These are phyloP conservation scores for Heterobasidion occidentale DNA, from an alignment of 1,284 basidiomycete genomes.

Conservation along the genomic window DNA sequence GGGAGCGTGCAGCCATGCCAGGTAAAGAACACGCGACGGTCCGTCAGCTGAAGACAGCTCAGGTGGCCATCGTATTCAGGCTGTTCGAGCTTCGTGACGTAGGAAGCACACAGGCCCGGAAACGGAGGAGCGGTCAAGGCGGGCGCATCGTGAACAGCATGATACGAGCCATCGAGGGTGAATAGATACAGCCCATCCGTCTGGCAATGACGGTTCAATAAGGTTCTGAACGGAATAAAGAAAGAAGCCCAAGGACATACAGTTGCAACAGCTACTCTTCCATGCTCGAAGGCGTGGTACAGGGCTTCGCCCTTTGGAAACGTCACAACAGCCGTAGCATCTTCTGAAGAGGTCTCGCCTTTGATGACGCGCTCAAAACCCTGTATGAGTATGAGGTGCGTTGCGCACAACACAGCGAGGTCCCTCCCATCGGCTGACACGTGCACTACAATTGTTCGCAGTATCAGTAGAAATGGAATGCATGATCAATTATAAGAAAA, in stretches of 20 bases:
- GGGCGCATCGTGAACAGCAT: constrained; percentile 3
- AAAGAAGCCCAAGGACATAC: constrained; percentile 24
- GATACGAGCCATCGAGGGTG: constrained; percentile 15
- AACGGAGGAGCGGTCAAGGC: constrained; percentile 9
- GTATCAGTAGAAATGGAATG: not conserved
- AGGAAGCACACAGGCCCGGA: constrained; percentile 23
- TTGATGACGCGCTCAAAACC: constrained; percentile 40
- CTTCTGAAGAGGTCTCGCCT: constrained; percentile 22
- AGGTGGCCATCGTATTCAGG: constrained; percentile 26
- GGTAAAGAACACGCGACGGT: constrained; percentile 42
- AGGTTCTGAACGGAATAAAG: not conserved
- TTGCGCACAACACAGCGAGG: constrained; percentile 39
- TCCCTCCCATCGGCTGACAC: constrained; percentile 51
- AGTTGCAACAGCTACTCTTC: constrained; percentile 40
- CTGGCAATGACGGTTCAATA: not conserved
- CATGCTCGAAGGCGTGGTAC: constrained; percentile 49
- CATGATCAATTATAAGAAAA: constrained; percentile 2
- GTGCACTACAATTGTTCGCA: constrained; percentile 34
- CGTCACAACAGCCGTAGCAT: constrained; percentile 29
- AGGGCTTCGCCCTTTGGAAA: constrained; percentile 8
- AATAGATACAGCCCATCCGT: constrained; percentile 11
- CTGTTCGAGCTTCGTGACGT: constrained; percentile 30
- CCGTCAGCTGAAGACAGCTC: constrained; percentile 51
- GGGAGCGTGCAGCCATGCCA: constrained; percentile 23
- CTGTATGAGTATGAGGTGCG: constrained; percentile 41